Base-by-base conservation (phyloP, 108 stramenopile species). In the Fragilaria crotonensis region DNA sequence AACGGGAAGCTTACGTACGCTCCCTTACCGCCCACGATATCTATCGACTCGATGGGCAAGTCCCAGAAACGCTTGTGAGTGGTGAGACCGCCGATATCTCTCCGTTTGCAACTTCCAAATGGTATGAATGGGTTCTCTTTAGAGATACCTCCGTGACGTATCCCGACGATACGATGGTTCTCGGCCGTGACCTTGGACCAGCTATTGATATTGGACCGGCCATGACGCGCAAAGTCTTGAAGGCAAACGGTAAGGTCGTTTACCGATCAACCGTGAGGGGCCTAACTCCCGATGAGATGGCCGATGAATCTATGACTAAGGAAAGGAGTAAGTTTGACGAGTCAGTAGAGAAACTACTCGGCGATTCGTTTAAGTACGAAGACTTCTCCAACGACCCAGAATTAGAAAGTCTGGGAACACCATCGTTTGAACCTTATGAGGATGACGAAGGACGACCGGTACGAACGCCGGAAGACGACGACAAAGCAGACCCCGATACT, bases 191-290 rank as follows among this genome's bases (percentile, higher is more conserved):
- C n/a, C n/a, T n/a, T n/a, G n/a, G n/a, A n/a, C n/a, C n/a, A n/a
- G n/a, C n/a, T n/a, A n/a, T n/a, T n/a, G n/a, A n/a, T n/a, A n/a
- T n/a, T n/a, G n/a, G n/a, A 1, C 14, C 29, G 73, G 26, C 44
- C 31, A 75, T 75, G 70, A 5, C 57, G 2, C 66, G 60, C 45
- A 60, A 58, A 71, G 30, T 75, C 0, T 27, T 75, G 19, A 67
- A 68, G 27, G 30, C 22, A 9, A 68, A 69, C 56, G 71, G 67
- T 25, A 5, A 56, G 9, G 31, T 72, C 4, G 48, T 70, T 5
- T 55, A 59, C 18, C 57, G 63, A 20, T 23, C 63, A 19, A 62
- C 70, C 2, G 25, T 52, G 28, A 48, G 67, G 7, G 54, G 47
- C 4, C 62, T 77, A 0, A 65, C 48, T 9, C 50, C 29, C 1